Evolutionary conservation across 768 basidiomycete species (phyloP).

Genomic region (Neoboletus subvelutipes): DNA sequence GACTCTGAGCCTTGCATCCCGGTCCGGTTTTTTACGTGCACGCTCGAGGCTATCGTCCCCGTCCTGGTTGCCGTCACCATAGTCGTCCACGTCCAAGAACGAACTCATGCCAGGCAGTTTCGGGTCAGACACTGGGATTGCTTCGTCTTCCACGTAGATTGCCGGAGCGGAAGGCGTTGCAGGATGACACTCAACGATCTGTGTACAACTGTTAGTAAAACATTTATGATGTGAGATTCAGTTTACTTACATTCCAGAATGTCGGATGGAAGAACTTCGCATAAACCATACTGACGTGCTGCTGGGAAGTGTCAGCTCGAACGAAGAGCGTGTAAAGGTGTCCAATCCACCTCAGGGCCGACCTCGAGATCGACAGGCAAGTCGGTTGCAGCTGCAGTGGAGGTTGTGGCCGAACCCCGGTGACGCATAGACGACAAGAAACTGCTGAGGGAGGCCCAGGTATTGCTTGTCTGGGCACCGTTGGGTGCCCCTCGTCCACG

Average conservation of each 20-base stretch:
- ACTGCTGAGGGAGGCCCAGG: constrained; percentile 5
- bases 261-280: constrained; percentile 23
- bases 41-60: background rate
- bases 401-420: background rate
- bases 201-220: background rate
- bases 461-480: background rate
- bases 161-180: constrained; percentile 14
- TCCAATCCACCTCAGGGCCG: constrained; percentile 8
- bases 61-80: background rate
- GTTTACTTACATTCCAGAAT: constrained; percentile 17
- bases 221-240: background rate
- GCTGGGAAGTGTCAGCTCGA: background rate
- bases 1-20: background rate
- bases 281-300: constrained; percentile 23
- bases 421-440: constrained; percentile 12
- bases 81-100: constrained; percentile 13
- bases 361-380: constrained; percentile 9
- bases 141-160: constrained; percentile 23
- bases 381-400: background rate
- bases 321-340: background rate
- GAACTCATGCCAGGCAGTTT: constrained; percentile 11
- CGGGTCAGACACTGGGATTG: constrained; percentile 1
- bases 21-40: background rate
- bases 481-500: constrained; percentile 3
- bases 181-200: constrained; percentile 19